Percentiles rank a stretch among this genome's conserved stretches.
Conservation (phyloP, 106 monocot genomes). For the Ottelia alismoides region DNA sequence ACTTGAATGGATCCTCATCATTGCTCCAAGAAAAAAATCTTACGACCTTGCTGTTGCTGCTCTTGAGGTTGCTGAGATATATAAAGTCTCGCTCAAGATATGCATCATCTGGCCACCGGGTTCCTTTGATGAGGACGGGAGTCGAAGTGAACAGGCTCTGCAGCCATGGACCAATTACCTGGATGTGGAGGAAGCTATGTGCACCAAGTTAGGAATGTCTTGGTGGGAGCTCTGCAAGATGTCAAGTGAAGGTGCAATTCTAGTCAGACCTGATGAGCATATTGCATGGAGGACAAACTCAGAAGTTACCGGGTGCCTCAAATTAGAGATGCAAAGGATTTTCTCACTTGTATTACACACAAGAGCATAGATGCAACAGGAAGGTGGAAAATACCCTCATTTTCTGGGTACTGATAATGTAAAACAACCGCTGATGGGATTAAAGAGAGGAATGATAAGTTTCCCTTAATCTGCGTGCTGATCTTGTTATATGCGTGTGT, state of each 20-base stretch:
- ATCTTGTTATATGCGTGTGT: no score
- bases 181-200: slow-evolving; percentile 57
- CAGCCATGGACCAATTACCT: slow-evolving; percentile 44
- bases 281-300: slow-evolving; percentile 67
- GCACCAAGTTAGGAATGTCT: slow-evolving; percentile 16
- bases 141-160: slow-evolving; percentile 16
- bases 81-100: slow-evolving; percentile 35
- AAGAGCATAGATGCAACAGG: no score
- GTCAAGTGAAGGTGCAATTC: slow-evolving; percentile 40
- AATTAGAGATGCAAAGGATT: slow-evolving; percentile 33
- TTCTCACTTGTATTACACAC: slow-evolving; percentile 39
- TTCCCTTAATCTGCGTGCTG: no score
- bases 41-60: slow-evolving; percentile 54
- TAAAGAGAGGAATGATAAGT: no score
- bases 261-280: slow-evolving; percentile 96
- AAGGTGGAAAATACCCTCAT: no score
- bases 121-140: slow-evolving; percentile 16
- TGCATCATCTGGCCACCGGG: slow-evolving; percentile 77
- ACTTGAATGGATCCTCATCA: slow-evolving; percentile 75
- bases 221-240: slow-evolving; percentile 86
- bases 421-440: no score
- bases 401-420: no score
- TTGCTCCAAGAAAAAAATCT: slow-evolving; percentile 65
- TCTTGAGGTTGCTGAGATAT: slow-evolving; percentile 31
- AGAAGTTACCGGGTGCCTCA: slow-evolving; percentile 12